Conservation (phyloP, 2,329 filamentous ascomycete genomes). For the Trichoderma harzianum region DNA sequence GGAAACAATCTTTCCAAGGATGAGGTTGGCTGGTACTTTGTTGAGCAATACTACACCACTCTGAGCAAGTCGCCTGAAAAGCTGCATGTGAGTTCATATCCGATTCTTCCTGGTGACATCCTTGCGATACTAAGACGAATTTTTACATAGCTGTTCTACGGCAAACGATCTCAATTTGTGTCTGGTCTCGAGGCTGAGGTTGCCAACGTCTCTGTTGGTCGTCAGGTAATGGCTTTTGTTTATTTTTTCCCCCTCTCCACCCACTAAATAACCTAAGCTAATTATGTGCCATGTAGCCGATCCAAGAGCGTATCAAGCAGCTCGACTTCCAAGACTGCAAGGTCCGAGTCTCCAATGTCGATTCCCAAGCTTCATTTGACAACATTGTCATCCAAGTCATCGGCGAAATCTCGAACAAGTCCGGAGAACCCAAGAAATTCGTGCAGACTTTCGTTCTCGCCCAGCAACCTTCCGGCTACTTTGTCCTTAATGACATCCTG, state of each 20-base stretch:
- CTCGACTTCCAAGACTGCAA: constrained; percentile 97
- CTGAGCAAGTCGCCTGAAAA: constrained; percentile 92
- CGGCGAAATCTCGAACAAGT: constrained; percentile 94
- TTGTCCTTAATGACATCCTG: constrained; percentile 97
- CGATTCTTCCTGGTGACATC: background rate
- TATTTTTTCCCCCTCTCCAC: background rate
- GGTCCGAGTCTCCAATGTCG: constrained; percentile 95
- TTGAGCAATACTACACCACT: constrained; percentile 98
- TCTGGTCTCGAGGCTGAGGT: constrained; percentile 89
- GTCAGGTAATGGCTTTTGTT: constrained; percentile 57
- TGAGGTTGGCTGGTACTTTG: constrained; percentile 98
- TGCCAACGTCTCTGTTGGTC: constrained; percentile 79
- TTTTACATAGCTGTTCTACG: constrained; percentile 73
- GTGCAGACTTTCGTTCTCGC: constrained; percentile 97
- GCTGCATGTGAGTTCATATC: constrained; percentile 64
- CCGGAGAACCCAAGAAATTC: constrained; percentile 88
- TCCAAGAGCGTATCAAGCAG: constrained; percentile 89
- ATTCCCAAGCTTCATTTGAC: constrained; percentile 86
- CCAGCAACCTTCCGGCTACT: constrained; percentile 94
- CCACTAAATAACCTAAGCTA: constrained; percentile 9
- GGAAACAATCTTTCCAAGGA: constrained; percentile 66
- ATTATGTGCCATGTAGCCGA: constrained; percentile 56
- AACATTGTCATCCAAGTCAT: constrained; percentile 98
- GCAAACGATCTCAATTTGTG: constrained; percentile 92
- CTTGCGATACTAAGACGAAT: background rate